Percentiles rank a stretch among this genome's conserved stretches.
Conservation (phyloP, 1,284 basidiomycete species). For the Apiotrichum gracile region DNA sequence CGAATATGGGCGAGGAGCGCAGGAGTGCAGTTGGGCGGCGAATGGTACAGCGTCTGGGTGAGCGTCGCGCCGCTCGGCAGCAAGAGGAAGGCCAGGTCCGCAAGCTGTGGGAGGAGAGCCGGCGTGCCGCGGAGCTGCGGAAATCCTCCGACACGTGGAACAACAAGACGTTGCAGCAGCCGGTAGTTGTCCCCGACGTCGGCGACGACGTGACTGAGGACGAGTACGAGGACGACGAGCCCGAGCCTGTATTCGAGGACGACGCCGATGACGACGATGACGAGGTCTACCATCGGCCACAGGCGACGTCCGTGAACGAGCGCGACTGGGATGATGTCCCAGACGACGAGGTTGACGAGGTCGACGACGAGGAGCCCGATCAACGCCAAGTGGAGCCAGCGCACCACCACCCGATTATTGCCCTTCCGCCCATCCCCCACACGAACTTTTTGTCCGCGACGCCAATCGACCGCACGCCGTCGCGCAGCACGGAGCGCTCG, state of each 20-base stretch:
- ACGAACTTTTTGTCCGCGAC: neutral
- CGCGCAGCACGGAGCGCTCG: conserved; percentile 34
- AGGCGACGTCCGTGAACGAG: neutral
- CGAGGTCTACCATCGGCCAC: neutral
- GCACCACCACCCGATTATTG: neutral
- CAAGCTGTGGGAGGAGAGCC: conserved; percentile 35
- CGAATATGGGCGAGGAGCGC: conserved; percentile 46
- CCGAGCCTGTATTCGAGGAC: neutral
- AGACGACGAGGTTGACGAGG: neutral
- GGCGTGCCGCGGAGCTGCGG: conserved; percentile 1
- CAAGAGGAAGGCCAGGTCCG: conserved; percentile 37
- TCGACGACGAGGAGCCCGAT: neutral
- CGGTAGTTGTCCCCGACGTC: neutral
- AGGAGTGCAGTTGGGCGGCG: conserved; percentile 45
- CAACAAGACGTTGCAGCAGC: neutral
- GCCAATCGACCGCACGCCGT: conserved; percentile 26
- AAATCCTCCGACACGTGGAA: neutral
- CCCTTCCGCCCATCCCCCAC: conserved; percentile 1
- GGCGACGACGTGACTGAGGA: neutral
- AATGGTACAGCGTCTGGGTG: conserved; percentile 45
- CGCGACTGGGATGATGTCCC: neutral
- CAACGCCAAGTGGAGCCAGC: neutral
- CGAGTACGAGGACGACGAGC: neutral
- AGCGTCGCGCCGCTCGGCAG: conserved; percentile 34
- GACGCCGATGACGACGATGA: neutral